A percentile compares a stretch with the other conserved stretches of the same genome.
Conservation (phyloP, 2,329 filamentous ascomycete genomes). For the Aspergillus caelatus region DNA sequence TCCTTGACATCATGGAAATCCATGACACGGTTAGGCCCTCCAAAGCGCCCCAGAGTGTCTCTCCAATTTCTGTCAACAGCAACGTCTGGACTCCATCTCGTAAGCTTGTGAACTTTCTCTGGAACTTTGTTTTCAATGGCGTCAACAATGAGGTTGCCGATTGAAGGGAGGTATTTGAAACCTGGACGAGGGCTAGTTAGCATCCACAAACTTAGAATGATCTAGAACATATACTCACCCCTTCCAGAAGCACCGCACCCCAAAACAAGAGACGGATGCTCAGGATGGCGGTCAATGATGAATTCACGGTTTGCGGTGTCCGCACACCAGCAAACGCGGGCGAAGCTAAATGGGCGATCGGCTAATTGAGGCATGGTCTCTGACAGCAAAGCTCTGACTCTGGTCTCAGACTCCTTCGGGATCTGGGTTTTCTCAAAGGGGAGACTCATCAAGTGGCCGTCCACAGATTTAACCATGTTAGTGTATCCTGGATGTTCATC, state of each 20-base stretch:
- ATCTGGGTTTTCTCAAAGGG: constrained; percentile 49
- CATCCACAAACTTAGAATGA: background rate
- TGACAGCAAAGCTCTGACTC: constrained; percentile 51
- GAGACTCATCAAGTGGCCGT: constrained; percentile 33
- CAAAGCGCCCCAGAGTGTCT: constrained; percentile 51
- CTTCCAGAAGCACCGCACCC: constrained; percentile 53
- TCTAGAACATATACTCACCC: constrained; percentile 13
- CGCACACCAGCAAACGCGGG: constrained; percentile 60
- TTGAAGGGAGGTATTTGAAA: constrained; percentile 55
- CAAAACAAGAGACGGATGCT: constrained; percentile 47
- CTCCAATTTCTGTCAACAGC: constrained; percentile 50
- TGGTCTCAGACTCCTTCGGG: constrained; percentile 51
- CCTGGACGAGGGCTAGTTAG: constrained; percentile 35
- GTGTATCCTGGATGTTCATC: constrained; percentile 61
- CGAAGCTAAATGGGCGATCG: constrained; percentile 53
- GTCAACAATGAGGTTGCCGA: constrained; percentile 54
- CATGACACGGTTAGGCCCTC: constrained; percentile 51
- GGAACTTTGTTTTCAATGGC: constrained; percentile 49
- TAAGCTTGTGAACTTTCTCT: constrained; percentile 42
- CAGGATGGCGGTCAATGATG: constrained; percentile 55
- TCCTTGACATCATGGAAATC: constrained; percentile 48
- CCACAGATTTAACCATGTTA: constrained; percentile 42
- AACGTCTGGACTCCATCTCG: constrained; percentile 56
- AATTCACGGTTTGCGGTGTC: constrained; percentile 59
- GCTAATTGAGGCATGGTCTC: constrained; percentile 58